Base-by-base conservation (phyloP, 108 stramenopile genomes). In the Skeletonema marinoi region DNA sequence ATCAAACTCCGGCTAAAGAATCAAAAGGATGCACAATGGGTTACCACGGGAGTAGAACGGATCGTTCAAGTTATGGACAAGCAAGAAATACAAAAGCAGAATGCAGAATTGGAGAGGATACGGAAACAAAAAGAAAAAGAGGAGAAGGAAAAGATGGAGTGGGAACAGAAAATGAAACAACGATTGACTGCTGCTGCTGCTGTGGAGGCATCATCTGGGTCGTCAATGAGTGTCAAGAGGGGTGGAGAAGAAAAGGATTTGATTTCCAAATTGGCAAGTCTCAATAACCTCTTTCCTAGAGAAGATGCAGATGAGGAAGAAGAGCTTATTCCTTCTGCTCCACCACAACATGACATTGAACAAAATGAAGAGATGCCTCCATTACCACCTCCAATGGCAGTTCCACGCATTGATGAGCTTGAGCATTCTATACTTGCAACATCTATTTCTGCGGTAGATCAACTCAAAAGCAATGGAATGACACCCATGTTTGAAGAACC, bases 1-100 rank as follows among this genome's bases (percentile, higher is more conserved):
- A 72, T 42, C 13, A 56, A 50, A 7, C 54, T 82, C 54, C 81
- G 81, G 19, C n/a, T 68, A 7, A 78, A 87, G 60, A 89, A 87
- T 64, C 75, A 81, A 35, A 68, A 60, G 44, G 87, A 91, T 68
- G 85, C 90, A 14, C 58, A 80, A 3, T 81, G 80, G 67, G 92
- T 96, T 6, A 73, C 91, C 7, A 75, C 60, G 1, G 80, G 90
- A 65, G 68, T 96, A 17, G 90, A 93, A 67, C 67, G 82, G 48
- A 90, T 96, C 32, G 89, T 86, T 1, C 80, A 85, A 14, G 73
- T 78, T 75, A 96, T 96, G 92, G 92, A 96, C 60, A 74, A 67
- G 33, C 84, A 93, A 66, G 95, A 96, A 69, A 36, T 71, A 32
- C 70, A 85, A 63, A 84, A 68, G 30, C 70, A 71, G 61, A 38